Base-by-base conservation (phyloP, 2,329 filamentous ascomycete genomes). In the Whalleya microplaca region DNA sequence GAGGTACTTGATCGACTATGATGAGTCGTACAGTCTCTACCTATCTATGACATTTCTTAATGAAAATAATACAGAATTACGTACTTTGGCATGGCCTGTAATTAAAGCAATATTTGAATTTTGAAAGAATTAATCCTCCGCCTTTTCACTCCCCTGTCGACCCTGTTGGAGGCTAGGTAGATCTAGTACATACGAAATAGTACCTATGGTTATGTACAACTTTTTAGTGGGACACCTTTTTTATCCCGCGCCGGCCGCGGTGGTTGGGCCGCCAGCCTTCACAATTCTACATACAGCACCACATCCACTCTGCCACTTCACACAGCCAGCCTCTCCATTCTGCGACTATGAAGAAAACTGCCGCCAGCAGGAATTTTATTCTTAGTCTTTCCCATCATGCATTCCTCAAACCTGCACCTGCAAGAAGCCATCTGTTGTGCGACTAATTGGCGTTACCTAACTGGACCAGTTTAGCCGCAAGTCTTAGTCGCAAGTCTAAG, bases 351-450 rank as follows among this genome's bases (percentile, higher is more conserved):
- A 56, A 49, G 37, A 52, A 50, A 29, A 47, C 57, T 56, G 45
- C 55, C 61, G 49, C 55, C 62, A 59, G 56, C 60, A 55, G 62
- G 63, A 65, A n/a, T 65, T 64, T 61, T 47, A 50, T 51, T 42
- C 20, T 45, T 45, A 19, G 3, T 29, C 16, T 55, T 45, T 51
- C 55, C 56, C 47, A 21, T 56, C 40, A 58, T 62, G 58, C 55
- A 57, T 19, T 50, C 48, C 52, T 63, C 58, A 45, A 20, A 29
- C 48, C 49, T 52, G 53, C 42, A 41, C 56, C 48, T 61, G 45
- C 58, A 55, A 53, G 45, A 41, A 53, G 45, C 48, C 48, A 55
- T 45, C 49, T 55, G 51, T 58, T 32, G 55, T 59, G 45, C 52
- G 58, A 57, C 45, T 55, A 62, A 56, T 63, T 62, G 62, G 60